These are phyloP conservation scores for Trichosporon asahii DNA, from an alignment of 1,284 basidiomycete species.

Conservation along the genomic window DNA sequence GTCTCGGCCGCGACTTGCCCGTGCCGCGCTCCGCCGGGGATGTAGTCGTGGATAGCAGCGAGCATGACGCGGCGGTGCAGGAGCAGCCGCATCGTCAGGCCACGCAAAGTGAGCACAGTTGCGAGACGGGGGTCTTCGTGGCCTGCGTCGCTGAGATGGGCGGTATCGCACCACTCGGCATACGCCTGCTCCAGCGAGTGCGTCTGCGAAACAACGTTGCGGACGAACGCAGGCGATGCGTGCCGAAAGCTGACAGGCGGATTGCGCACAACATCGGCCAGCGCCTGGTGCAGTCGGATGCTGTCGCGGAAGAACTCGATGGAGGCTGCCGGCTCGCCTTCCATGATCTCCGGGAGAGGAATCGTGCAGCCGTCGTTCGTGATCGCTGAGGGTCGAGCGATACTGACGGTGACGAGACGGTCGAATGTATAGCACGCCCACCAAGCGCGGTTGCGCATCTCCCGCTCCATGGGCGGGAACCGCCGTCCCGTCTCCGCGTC, in stretches of 20 bases:
- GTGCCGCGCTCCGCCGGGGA: neutral
- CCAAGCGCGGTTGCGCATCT: slow-evolving; percentile 24
- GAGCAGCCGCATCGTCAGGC: slow-evolving; percentile 23
- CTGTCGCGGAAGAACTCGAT: slow-evolving; percentile 19
- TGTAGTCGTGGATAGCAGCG: slow-evolving; percentile 11
- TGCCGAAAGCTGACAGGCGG: slow-evolving; percentile 13
- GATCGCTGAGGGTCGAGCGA: slow-evolving; percentile 21
- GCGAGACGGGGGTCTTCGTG: slow-evolving; percentile 1
- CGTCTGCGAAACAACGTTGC: slow-evolving; percentile 9
- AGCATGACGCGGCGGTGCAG: slow-evolving; percentile 27
- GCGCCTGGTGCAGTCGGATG: slow-evolving; percentile 21
- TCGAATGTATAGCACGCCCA: slow-evolving; percentile 28
- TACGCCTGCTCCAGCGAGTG: slow-evolving; percentile 24
- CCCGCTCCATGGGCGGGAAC: slow-evolving; percentile 14
- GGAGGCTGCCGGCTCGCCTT: slow-evolving; percentile 9
- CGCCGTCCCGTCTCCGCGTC: slow-evolving; percentile 12
- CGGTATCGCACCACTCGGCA: slow-evolving; percentile 20
- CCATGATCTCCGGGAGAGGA: slow-evolving; percentile 15
- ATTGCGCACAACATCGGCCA: slow-evolving; percentile 21
- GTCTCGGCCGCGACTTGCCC: neutral
- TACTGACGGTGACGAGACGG: slow-evolving; percentile 22
- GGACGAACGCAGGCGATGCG: slow-evolving; percentile 6
- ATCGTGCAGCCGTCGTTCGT: slow-evolving; percentile 5
- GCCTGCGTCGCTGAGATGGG: neutral
- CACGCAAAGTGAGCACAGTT: slow-evolving; percentile 20